Evolutionary conservation across 495 filamentous ascomycete genomes (phyloP).

Genomic region (Talaromyces stipitatus): DNA sequence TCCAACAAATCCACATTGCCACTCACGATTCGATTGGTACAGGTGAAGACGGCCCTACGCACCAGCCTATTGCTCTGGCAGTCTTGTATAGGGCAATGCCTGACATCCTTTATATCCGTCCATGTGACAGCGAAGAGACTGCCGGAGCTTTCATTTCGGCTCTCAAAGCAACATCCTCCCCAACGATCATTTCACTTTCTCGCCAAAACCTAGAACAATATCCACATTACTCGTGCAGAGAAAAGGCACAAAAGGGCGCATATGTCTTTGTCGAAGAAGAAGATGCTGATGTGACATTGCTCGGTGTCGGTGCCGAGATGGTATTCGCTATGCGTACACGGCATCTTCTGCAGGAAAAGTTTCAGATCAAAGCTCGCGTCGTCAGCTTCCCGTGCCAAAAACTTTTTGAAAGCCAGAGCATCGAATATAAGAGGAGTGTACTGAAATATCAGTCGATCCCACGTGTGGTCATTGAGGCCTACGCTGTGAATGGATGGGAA

Average conservation of each 20-base stretch:
- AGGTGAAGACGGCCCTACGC: constrained; percentile 54
- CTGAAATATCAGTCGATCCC: constrained; percentile 32
- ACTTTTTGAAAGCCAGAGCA: constrained; percentile 43
- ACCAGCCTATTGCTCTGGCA: constrained; percentile 53
- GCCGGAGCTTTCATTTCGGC: constrained; percentile 48
- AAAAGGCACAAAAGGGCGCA: constrained; percentile 33
- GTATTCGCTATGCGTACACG: constrained; percentile 36
- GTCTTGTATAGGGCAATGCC: constrained; percentile 54
- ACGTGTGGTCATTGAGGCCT: constrained; percentile 47
- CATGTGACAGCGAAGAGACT: constrained; percentile 48
- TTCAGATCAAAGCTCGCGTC: constrained; percentile 36
- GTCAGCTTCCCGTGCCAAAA: constrained; percentile 49
- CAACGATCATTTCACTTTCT: constrained; percentile 41
- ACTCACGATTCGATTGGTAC: constrained; percentile 54
- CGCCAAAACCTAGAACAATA: constrained; percentile 39
- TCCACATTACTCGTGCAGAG: constrained; percentile 26
- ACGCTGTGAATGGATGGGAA: constrained; percentile 50
- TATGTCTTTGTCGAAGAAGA: constrained; percentile 40
- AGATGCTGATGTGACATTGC: constrained; percentile 36
- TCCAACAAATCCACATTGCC: constrained; percentile 50
- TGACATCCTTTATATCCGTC: constrained; percentile 51
- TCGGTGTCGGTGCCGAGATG: constrained; percentile 42
- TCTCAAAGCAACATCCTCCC: constrained; percentile 32
- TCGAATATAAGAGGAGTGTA: constrained; percentile 37
- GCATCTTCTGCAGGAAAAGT: constrained; percentile 20